phyloP scores from a whole-genome alignment of 2,329 filamentous ascomycete species.

The Xylaria sp. region DNA sequence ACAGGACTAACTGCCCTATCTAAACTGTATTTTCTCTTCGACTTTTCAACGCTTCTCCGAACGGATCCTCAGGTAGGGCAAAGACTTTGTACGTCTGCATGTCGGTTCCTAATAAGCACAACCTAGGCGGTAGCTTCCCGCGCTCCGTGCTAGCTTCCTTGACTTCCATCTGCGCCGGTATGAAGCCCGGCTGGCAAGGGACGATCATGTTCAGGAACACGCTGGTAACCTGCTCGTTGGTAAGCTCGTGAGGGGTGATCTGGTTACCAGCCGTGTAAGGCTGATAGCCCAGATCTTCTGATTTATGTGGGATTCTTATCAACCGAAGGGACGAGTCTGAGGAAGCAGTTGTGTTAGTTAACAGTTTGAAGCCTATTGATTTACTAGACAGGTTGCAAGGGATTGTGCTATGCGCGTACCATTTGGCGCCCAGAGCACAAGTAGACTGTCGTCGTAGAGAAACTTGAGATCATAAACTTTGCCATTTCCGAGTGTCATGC shows the following conservation, averaged over 20 bases:
- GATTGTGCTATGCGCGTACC: conserved; percentile 47
- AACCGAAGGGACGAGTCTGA: conserved; percentile 45
- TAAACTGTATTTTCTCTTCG: conserved; percentile 3
- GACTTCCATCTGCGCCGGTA: conserved; percentile 64
- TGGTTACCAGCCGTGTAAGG: conserved; percentile 46
- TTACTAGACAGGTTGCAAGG: background rate
- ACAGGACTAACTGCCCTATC: background rate
- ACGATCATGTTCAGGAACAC: conserved; percentile 47
- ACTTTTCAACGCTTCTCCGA: conserved; percentile 28
- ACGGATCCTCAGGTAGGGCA: conserved; percentile 52
- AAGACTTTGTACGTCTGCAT: conserved; percentile 61
- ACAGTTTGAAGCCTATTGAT: too few relatives aligned
- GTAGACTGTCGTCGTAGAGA: conserved; percentile 68
- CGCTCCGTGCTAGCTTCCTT: conserved; percentile 57
- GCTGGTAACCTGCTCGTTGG: conserved; percentile 47
- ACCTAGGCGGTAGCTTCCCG: conserved; percentile 60
- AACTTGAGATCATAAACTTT: conserved; percentile 74
- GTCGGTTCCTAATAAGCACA: conserved; percentile 64
- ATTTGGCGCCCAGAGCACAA: conserved; percentile 65
- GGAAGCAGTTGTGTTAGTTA: conserved; percentile 6
- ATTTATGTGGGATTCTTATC: conserved; percentile 53
- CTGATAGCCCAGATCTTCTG: conserved; percentile 52
- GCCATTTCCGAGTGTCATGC: conserved; percentile 56
- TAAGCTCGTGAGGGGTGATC: conserved; percentile 44
- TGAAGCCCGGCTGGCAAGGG: conserved; percentile 49